A percentile compares a stretch with the other conserved stretches of the same genome.
Conservation (phyloP, 2,329 filamentous ascomycete species). For the Fusarium multiceps region DNA sequence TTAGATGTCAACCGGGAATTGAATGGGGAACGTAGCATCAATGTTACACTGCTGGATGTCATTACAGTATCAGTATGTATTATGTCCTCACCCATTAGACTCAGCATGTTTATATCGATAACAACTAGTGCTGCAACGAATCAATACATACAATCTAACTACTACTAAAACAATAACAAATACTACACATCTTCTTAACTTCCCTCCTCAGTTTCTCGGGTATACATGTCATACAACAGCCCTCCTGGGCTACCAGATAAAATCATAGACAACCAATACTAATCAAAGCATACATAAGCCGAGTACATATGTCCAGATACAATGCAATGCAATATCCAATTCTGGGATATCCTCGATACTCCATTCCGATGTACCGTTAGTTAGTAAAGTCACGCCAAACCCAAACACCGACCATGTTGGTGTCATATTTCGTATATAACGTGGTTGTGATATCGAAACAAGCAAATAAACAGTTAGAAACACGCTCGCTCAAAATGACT, state of each 20-base stretch:
- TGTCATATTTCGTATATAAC: constrained; percentile 20
- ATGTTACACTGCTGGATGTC: neutral
- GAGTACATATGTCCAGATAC: neutral
- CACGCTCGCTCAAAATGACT: constrained; percentile 45
- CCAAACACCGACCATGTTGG: constrained; percentile 23
- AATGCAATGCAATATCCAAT: constrained; percentile 8
- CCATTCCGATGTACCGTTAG: constrained; percentile 27
- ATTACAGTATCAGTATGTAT: neutral
- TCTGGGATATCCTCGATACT: constrained; percentile 28
- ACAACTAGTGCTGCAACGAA: neutral
- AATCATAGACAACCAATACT: constrained; percentile 4
- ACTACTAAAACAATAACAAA: constrained; percentile 8
- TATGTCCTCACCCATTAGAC: neutral
- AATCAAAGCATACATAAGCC: constrained; percentile 8
- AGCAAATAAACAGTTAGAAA: constrained; percentile 36
- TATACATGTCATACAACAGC: constrained; percentile 33
- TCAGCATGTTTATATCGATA: neutral
- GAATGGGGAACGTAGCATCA: neutral
- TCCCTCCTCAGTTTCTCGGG: constrained; percentile 13
- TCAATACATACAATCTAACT: neutral
- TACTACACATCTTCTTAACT: neutral
- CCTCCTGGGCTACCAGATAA: constrained; percentile 8
- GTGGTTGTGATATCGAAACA: constrained; percentile 12
- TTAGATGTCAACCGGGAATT: constrained; percentile 3
- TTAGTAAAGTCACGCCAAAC: constrained; percentile 25